A percentile compares a stretch with the other conserved stretches of the same genome.
Conservation (phyloP, 495 filamentous ascomycete species). For the Daldinia grandis region DNA sequence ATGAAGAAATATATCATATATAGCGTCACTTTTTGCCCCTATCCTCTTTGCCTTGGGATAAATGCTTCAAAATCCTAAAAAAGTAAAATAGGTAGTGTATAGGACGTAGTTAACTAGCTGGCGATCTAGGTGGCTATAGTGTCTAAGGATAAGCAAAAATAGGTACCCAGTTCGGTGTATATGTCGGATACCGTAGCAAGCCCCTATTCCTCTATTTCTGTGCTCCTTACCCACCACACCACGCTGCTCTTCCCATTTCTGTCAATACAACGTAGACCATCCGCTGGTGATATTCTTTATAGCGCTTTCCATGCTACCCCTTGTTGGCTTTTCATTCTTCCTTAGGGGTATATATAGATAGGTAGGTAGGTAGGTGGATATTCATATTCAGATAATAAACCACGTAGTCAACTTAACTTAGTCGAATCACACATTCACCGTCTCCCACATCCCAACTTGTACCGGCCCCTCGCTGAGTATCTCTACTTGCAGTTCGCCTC, state of each 20-base stretch:
- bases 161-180: not conserved
- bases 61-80: not conserved
- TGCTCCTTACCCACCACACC: not conserved
- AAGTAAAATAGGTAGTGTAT: not conserved
- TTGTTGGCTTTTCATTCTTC: not conserved
- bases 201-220: not conserved
- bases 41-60: not conserved
- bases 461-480: slow-evolving; percentile 73
- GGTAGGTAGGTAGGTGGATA: slow-evolving; percentile 3
- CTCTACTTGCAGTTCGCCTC: slow-evolving; percentile 69
- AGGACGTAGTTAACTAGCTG: not conserved
- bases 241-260: not conserved
- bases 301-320: not conserved
- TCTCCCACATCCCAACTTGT: slow-evolving; percentile 64
- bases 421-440: slow-evolving; percentile 47
- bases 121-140: no score
- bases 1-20: not conserved
- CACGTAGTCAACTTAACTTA: not conserved
- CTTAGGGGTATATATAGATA: not conserved
- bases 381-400: not conserved
- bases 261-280: not conserved
- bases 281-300: not conserved
- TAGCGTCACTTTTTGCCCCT: not conserved
- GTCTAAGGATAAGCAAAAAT: no score
- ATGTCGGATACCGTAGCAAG: not conserved